These are phyloP conservation scores for Aspergillus fumigatus DNA, from an alignment of 2,329 filamentous ascomycete species.

Conservation along the genomic window DNA sequence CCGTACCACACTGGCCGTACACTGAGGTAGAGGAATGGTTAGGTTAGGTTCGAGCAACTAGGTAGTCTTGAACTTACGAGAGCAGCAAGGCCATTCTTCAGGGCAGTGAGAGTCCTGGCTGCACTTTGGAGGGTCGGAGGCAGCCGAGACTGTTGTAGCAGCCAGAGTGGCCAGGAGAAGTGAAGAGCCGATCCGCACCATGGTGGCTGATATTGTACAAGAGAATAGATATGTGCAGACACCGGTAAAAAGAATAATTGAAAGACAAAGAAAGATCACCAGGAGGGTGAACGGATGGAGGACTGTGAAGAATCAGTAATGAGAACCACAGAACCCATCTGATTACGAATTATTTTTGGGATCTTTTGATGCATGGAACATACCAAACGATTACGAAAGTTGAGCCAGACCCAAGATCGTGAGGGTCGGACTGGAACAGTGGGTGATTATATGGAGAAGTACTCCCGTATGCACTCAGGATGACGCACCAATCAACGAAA, in stretches of 20 bases:
- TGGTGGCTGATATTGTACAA: slow-evolving; percentile 19
- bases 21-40: slow-evolving; percentile 48
- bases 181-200: slow-evolving; percentile 34
- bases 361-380: background rate
- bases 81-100: slow-evolving; percentile 69
- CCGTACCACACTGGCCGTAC: slow-evolving; percentile 88
- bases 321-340: background rate
- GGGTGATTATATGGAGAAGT: background rate
- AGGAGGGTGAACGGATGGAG: background rate
- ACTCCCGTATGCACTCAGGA: background rate
- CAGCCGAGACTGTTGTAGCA: slow-evolving; percentile 27
- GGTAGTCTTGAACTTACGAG: slow-evolving; percentile 58
- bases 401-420: background rate
- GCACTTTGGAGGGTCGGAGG: slow-evolving; percentile 27
- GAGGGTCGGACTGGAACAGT: background rate
- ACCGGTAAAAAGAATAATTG: background rate
- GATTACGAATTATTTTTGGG: background rate
- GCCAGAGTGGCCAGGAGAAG: slow-evolving; percentile 32
- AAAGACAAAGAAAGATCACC: background rate
- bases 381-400: background rate
- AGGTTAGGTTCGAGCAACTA: background rate
- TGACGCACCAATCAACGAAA: background rate
- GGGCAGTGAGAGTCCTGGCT: slow-evolving; percentile 60
- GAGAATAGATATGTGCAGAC: background rate
- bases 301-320: background rate